phyloP scores from a whole-genome alignment of 2,329 filamentous ascomycete genomes.

The Pleomassaria siparia region DNA sequence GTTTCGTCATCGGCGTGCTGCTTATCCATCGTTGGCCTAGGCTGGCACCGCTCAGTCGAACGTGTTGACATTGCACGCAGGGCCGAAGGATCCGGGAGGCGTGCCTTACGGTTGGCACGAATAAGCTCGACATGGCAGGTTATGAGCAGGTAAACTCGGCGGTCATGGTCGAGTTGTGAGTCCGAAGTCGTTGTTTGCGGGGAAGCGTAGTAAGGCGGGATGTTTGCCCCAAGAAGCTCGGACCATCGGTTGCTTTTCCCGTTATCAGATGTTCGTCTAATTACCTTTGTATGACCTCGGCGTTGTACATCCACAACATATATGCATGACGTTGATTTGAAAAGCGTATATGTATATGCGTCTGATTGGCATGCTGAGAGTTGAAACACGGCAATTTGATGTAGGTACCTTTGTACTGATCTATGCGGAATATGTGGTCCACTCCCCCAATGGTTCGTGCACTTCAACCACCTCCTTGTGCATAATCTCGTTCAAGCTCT shows the following conservation, averaged over 20 bases:
- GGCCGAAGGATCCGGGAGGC: slow-evolving; percentile 14
- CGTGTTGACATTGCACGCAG: slow-evolving; percentile 23
- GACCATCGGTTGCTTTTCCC: slow-evolving; percentile 1
- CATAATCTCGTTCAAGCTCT: no score
- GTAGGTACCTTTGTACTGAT: no score
- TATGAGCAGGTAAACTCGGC: not conserved
- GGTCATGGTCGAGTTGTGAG: not conserved
- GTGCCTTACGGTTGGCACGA: slow-evolving; percentile 12
- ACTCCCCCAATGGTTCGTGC: no score
- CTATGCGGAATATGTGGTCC: no score
- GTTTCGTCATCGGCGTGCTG: slow-evolving; percentile 21
- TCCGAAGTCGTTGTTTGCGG: not conserved
- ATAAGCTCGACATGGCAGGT: slow-evolving; percentile 19
- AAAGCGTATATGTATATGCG: no score
- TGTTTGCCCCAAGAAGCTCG: not conserved
- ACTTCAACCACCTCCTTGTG: no score
- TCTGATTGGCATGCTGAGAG: no score
- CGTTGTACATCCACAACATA: no score
- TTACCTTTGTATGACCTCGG: no score
- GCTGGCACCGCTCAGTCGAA: slow-evolving; percentile 6
- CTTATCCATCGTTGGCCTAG: slow-evolving; percentile 37
- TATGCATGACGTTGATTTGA: no score
- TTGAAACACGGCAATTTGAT: no score
- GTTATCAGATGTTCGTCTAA: no score
- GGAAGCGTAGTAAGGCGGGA: not conserved